These are phyloP conservation scores for Streptanthus diversifolius DNA, from an alignment of 345 rosid species.

Conservation along the genomic window DNA sequence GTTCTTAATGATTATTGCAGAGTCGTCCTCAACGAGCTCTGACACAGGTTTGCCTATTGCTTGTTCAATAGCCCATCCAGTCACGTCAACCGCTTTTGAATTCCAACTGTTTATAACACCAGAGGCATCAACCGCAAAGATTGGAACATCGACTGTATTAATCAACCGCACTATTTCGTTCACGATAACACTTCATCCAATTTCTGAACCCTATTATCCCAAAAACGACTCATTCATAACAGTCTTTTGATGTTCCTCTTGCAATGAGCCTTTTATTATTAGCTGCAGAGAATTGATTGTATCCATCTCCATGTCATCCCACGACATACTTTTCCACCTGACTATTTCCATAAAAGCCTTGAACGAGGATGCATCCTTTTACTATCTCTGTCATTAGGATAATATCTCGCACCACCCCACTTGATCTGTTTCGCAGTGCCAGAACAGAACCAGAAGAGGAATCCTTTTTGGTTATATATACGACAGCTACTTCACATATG, in stretches of 20 bases:
- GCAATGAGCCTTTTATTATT: slow-evolving; percentile 68
- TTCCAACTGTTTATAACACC: slow-evolving; percentile 82
- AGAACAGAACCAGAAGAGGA: slow-evolving; percentile 87
- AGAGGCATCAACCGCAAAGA: slow-evolving; percentile 68
- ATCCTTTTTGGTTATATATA: slow-evolving; percentile 55
- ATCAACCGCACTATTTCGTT: slow-evolving; percentile 84
- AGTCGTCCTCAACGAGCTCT: slow-evolving; percentile 52
- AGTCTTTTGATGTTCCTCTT: slow-evolving; percentile 50
- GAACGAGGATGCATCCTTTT: slow-evolving; percentile 79
- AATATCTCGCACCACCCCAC: slow-evolving; percentile 92
- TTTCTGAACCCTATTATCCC: slow-evolving; percentile 53
- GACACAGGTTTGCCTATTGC: slow-evolving; percentile 65
- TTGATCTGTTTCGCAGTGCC: slow-evolving; percentile 70
- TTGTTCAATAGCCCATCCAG: slow-evolving; percentile 64
- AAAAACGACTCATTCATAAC: slow-evolving; percentile 43
- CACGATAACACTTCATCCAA: slow-evolving; percentile 53
- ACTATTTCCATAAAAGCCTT: slow-evolving; percentile 83
- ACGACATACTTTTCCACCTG: slow-evolving; percentile 59
- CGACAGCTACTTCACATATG: slow-evolving; percentile 73
- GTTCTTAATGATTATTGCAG: slow-evolving; percentile 38
- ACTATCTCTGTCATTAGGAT: slow-evolving; percentile 61
- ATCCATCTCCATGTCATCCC: slow-evolving; percentile 91
- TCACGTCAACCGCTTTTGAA: slow-evolving; percentile 67
- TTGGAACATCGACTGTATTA: slow-evolving; percentile 86
- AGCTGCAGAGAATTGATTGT: slow-evolving; percentile 83